Percentiles rank a stretch among this genome's conserved stretches.
phyloP scores from a whole-genome alignment of 192 early-diverging fungal genomes.

The Coemansia biformis region DNA sequence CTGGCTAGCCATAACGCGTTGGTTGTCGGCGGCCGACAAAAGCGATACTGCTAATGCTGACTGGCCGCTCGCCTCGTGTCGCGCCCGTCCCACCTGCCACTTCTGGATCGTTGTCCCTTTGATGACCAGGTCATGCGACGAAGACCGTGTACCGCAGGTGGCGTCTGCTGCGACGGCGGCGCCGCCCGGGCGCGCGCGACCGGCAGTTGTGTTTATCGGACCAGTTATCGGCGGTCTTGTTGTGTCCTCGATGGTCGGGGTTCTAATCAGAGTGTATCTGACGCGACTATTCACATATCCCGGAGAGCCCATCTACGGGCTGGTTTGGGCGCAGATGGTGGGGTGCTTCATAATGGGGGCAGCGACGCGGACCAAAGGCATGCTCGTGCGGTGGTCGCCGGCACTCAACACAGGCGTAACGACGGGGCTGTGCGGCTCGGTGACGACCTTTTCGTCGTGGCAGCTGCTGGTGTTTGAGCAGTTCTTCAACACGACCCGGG shows the following conservation, averaged over 20 bases:
- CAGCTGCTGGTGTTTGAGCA: constrained; percentile 54
- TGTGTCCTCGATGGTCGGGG: constrained; percentile 59
- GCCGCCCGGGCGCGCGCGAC: too few species aligned
- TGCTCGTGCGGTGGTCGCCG: constrained; percentile 33
- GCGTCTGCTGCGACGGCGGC: too few species aligned
- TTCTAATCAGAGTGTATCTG: constrained; percentile 57
- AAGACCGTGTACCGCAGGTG: too few species aligned
- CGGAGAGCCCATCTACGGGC: constrained; percentile 56
- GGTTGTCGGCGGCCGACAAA: too few species aligned
- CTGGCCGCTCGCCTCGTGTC: too few species aligned
- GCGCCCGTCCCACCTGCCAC: too few species aligned
- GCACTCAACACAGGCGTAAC: constrained; percentile 55
- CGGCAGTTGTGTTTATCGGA: constrained; percentile 4
- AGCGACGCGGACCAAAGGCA: constrained; percentile 20
- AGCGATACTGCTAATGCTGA: too few species aligned
- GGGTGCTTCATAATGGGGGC: constrained; percentile 57
- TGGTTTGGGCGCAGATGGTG: constrained; percentile 62
- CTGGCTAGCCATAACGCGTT: too few species aligned
- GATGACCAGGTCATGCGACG: too few species aligned
- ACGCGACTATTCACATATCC: constrained; percentile 53
- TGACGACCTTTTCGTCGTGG: constrained; percentile 81
- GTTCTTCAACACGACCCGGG: constrained; percentile 29
- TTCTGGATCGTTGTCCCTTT: too few species aligned
- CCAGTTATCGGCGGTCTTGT: constrained; percentile 23
- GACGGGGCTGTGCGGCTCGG: constrained; percentile 75